Evolutionary conservation across 306 rosid genomes (phyloP).

Genomic region (Trichosanthes cucumerina): DNA sequence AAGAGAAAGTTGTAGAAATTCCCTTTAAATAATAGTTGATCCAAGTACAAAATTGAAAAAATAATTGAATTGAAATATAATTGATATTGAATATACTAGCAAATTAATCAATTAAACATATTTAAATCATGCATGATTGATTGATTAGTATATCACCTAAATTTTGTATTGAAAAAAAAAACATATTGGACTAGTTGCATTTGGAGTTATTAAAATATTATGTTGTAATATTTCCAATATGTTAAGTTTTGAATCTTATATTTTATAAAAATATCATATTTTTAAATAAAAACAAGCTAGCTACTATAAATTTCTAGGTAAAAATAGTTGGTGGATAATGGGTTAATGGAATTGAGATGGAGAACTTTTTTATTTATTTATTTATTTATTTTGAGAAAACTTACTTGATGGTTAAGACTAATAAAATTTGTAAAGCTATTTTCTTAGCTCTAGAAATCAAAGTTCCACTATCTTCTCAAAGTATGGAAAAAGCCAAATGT

Average conservation of each 20-base stretch:
- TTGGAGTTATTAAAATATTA: too few relatives aligned
- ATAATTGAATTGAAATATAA: not conserved
- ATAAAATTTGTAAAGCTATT: not conserved
- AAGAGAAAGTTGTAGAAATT: not conserved
- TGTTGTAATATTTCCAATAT: too few relatives aligned
- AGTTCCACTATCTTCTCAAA: not conserved
- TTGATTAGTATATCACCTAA: too few relatives aligned
- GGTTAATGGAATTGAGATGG: not conserved
- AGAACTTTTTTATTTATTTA: not conserved
- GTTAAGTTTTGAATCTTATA: too few relatives aligned
- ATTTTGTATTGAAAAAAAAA: too few relatives aligned
- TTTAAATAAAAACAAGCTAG: too few relatives aligned
- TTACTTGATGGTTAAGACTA: slow-evolving; percentile 4
- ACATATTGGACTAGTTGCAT: too few relatives aligned
- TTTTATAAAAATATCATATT: too few relatives aligned
- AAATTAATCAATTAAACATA: too few relatives aligned
- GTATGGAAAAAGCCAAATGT: not conserved
- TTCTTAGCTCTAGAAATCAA: not conserved
- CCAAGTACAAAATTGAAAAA: not conserved
- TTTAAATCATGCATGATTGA: too few relatives aligned
- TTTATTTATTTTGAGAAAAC: too few relatives aligned
- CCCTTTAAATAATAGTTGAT: not conserved
- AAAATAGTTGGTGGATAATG: not conserved
- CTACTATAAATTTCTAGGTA: too few relatives aligned
- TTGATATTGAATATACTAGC: not conserved